phyloP scores from a whole-genome alignment of 148 eudicot genomes.

The Simmondsia chinensis region DNA sequence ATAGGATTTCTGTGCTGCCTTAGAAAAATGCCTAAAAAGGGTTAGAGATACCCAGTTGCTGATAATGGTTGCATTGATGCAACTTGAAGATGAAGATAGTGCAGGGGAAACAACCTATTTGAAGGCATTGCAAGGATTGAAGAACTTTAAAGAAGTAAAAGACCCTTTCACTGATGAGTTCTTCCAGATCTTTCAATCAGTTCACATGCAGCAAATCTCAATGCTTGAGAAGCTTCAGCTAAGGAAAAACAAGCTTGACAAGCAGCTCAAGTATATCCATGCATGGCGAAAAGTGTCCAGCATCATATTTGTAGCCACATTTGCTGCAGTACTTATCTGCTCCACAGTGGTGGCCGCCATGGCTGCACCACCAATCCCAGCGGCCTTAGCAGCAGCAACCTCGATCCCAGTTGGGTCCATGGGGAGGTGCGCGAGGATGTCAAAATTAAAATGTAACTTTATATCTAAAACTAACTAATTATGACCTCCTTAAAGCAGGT shows the following conservation, averaged over 20 bases:
- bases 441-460: too few species aligned
- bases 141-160: conserved; percentile 58
- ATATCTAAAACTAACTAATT: too few species aligned
- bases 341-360: conserved; percentile 95
- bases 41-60: conserved; percentile 72
- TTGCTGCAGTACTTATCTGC: conserved; percentile 86
- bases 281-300: conserved; percentile 92
- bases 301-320: conserved; percentile 76
- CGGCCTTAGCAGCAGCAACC: conserved; percentile 76
- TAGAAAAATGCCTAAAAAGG: conserved; percentile 80
- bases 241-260: conserved; percentile 78
- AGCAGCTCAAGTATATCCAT: conserved; percentile 60
- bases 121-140: conserved; percentile 64
- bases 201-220: conserved; percentile 55
- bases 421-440: too few species aligned
- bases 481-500: too few species aligned
- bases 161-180: conserved; percentile 92
- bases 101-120: conserved; percentile 34
- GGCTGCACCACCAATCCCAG: conserved; percentile 82
- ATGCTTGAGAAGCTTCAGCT: conserved; percentile 80
- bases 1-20: conserved; percentile 82
- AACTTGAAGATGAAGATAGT: conserved; percentile 65
- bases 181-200: conserved; percentile 65
- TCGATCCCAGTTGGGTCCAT: conserved; percentile 82
- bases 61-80: conserved; percentile 74